Base-by-base conservation (phyloP, 768 basidiomycete genomes). In the Psilocybe cubensis region DNA sequence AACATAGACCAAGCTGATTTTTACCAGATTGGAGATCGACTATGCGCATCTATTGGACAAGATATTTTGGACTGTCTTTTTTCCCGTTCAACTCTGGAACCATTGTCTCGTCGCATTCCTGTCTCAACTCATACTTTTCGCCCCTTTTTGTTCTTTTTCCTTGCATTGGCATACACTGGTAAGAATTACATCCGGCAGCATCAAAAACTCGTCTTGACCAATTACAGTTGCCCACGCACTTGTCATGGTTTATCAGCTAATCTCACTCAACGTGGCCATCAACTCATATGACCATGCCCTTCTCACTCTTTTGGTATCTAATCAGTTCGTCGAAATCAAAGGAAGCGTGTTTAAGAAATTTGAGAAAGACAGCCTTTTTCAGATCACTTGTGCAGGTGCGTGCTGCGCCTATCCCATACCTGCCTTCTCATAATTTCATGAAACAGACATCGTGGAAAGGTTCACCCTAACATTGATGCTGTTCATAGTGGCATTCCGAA, bases 341-440 rank as follows among this genome's bases (percentile, higher is more conserved):
- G 96, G 96, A 29, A 94, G 92, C 69, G 97, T 99, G 1, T 99
- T 99, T 85, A 99, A 98, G 75, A 98, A 91, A 70, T 98, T 99
- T 66, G 97, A 98, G 70, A 99, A 98, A 70, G 97, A 99, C 67
- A 98, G 92, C 68, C 82, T 99, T 8, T 98, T 99, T 70, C 97
- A 99, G 72, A 96, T 99, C 57, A 96, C 95, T 45, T 99, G 97
- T 64, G 97, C 97, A 61, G 94, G 93, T 93, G 62, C 41, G 81
- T 41, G n/a, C 27, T 27, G 27, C 23, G 20, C 3, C 7, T 25
- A 17, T 24, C 28, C 10, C 12, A 21, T 14, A 1, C 9, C 12
- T 35, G 28, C n/a, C 25, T 4, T 45, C 48, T 49, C 21, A 11
- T 50, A 14, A 41, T 52, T 47, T 6, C 23, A 20, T 40, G 31